A percentile compares a stretch with the other conserved stretches of the same genome.
Conservation (phyloP, 2,329 filamentous ascomycete species). For the Claviceps pazoutovae region DNA sequence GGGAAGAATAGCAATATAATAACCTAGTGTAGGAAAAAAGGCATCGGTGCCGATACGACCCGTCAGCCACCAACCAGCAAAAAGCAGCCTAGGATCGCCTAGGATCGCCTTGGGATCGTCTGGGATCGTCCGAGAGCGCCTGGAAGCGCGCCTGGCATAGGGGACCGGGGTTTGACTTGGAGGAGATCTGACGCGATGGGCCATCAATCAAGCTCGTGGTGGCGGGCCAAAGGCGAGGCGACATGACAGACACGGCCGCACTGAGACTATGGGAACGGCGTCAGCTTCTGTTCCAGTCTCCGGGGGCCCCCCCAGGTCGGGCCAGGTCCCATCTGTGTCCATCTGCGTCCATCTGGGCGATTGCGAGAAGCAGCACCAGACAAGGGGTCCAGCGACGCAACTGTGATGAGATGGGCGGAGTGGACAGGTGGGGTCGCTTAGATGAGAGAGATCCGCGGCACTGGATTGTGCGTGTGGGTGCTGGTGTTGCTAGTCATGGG, state of each 20-base stretch:
- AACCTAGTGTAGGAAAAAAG: background rate
- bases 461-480: slow-evolving; percentile 20
- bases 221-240: slow-evolving; percentile 15
- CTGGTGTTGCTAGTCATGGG: slow-evolving; percentile 11
- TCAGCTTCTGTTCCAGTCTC: background rate
- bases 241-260: background rate
- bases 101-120: background rate
- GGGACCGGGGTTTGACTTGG: slow-evolving; percentile 8
- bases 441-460: slow-evolving; percentile 17
- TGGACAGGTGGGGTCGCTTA: slow-evolving; percentile 8
- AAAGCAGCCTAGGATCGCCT: slow-evolving; percentile 1
- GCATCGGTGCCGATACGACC: slow-evolving; percentile 7
- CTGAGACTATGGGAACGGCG: background rate
- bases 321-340: background rate
- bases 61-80: slow-evolving; percentile 6
- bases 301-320: background rate
- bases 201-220: slow-evolving; percentile 17
- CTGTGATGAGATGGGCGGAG: slow-evolving; percentile 8
- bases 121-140: too few relatives aligned
- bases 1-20: slow-evolving; percentile 9
- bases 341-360: background rate
- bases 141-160: slow-evolving; percentile 3
- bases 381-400: slow-evolving; percentile 5
- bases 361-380: background rate
- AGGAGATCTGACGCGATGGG: slow-evolving; percentile 21